Base-by-base conservation (phyloP, 352 stramenopile genomes). In the Pythium diclinum region DNA sequence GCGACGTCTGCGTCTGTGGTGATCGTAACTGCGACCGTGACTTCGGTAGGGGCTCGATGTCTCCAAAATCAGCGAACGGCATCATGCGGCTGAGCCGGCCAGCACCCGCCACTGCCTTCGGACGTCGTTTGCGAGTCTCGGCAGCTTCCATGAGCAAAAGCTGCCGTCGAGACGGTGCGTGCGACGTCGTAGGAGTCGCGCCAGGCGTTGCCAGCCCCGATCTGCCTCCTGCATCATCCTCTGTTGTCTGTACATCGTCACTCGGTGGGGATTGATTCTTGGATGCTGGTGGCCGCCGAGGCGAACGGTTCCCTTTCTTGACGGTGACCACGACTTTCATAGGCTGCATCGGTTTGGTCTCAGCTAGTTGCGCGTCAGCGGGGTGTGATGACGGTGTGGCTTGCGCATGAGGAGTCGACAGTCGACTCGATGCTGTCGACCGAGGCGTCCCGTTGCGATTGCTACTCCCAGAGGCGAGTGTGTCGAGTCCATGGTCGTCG, bases 81-180 rank as follows among this genome's bases (percentile, higher is more conserved):
- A 77, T 71, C 65, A 80, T 75, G 11, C 72, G 65, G 48, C 73
- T 83, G 16, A 83, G 56, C 21, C 75, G 73, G 8, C 71, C 76
- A 2, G 63, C 74, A 13, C 67, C 70, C 38, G 67, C 62, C 44
- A 40, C 67, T 51, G 46, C 23, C 19, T 52, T 56, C 7, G 57
- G 63, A 32, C 67, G 59, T 44, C 68, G 64, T 7, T 74, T 42
- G 54, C 30, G 28, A 16, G 14, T 9, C 21, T 44, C 42, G 54
- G 44, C 0, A 54, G 56, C 67, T 10, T 59, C 48, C 70, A 46
- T 69, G 59, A 74, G 76, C 59, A 69, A 59, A 63, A 48, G 63
- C 48, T 74, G 53, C 21, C 61, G 59, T 23, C 65, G 40, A 21
- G 59, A 60, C 8, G 65, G 16, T 16, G 30, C 14, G 17, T 23